phyloP scores from a whole-genome alignment of 2,329 filamentous ascomycete genomes.

The Trichoderma sp. region DNA sequence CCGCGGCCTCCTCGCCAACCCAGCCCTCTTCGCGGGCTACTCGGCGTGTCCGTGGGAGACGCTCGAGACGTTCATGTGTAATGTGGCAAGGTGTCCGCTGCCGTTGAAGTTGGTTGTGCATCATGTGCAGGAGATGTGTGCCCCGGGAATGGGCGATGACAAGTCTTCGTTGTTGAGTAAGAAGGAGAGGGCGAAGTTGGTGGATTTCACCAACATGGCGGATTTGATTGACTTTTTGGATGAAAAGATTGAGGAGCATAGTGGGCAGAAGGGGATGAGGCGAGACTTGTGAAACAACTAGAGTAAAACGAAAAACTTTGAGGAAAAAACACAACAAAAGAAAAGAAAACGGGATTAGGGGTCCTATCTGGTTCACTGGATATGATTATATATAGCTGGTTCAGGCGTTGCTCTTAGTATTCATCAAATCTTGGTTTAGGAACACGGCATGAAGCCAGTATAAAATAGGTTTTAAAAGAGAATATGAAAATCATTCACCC shows the following conservation, averaged over 20 bases:
- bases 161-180: conserved; percentile 56
- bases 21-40: conserved; percentile 62
- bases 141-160: conserved; percentile 55
- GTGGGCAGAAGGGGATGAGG: conserved; percentile 34
- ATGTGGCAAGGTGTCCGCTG: conserved; percentile 57
- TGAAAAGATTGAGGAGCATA: conserved; percentile 44
- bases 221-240: conserved; percentile 64
- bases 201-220: conserved; percentile 53
- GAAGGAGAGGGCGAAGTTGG: conserved; percentile 54
- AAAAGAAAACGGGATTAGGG: neutral
- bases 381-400: too few relatives aligned
- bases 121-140: conserved; percentile 68
- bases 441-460: neutral
- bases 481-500: neutral
- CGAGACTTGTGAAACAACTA: conserved; percentile 35
- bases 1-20: conserved; percentile 67
- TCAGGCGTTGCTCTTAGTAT: neutral
- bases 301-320: neutral
- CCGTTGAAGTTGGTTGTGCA: conserved; percentile 65
- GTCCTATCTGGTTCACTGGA: neutral
- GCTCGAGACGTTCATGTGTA: conserved; percentile 63
- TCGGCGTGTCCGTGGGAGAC: conserved; percentile 62
- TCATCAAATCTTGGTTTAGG: neutral
- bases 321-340: neutral
- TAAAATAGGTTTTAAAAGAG: neutral